Percentiles rank a stretch among this genome's conserved stretches.
phyloP scores from a whole-genome alignment of 768 basidiomycete species.

The Asterophora parasitica region DNA sequence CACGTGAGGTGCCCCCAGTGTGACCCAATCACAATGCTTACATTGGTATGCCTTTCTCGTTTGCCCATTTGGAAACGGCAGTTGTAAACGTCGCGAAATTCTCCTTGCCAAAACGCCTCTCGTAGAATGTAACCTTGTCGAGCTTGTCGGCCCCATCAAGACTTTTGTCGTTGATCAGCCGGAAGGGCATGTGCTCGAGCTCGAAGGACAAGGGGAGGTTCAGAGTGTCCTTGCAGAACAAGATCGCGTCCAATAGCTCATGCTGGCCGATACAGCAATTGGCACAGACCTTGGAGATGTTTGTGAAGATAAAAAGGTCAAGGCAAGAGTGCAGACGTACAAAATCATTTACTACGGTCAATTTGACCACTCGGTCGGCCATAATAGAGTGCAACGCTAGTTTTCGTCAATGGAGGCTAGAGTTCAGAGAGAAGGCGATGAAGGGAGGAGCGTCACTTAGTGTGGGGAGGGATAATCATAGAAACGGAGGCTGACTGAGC shows the following conservation, averaged over 20 bases:
- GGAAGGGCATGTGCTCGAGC: slow-evolving; percentile 49
- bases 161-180: slow-evolving; percentile 35
- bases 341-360: slow-evolving; percentile 47
- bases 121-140: slow-evolving; percentile 37
- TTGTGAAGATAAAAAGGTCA: not conserved
- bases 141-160: slow-evolving; percentile 36
- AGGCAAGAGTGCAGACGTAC: slow-evolving; percentile 21
- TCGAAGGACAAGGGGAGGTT: slow-evolving; percentile 46
- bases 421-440: slow-evolving; percentile 3
- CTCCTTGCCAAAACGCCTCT: slow-evolving; percentile 49
- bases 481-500: slow-evolving; percentile 26
- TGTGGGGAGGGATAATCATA: slow-evolving; percentile 24
- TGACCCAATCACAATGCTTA: slow-evolving; percentile 26
- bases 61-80: slow-evolving; percentile 46
- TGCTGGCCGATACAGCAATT: slow-evolving; percentile 52
- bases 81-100: slow-evolving; percentile 35
- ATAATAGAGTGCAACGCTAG: slow-evolving; percentile 21
- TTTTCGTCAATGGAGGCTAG: not conserved
- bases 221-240: slow-evolving; percentile 42
- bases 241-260: slow-evolving; percentile 47
- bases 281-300: slow-evolving; percentile 35
- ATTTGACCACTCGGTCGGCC: slow-evolving; percentile 39
- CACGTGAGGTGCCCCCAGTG: not conserved
- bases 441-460: slow-evolving; percentile 11
- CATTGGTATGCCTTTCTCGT: slow-evolving; percentile 56